A percentile compares a stretch with the other conserved stretches of the same genome.
Evolutionary conservation across 495 filamentous ascomycete species (phyloP).

Genomic region (Cercophora newfieldiana): DNA sequence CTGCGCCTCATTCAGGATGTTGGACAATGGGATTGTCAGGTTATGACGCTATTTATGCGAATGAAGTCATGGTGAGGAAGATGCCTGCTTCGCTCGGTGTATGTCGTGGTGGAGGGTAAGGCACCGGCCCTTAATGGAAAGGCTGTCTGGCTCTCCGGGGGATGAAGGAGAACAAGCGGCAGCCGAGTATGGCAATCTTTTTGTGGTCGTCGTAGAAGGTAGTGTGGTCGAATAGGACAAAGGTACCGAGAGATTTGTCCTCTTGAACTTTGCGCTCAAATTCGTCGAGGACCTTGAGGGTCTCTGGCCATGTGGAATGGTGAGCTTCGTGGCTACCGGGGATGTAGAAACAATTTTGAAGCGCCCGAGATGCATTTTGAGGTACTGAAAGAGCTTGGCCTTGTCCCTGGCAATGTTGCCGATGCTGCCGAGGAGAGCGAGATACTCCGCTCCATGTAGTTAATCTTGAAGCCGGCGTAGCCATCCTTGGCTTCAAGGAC

Average conservation of each 20-base stretch:
- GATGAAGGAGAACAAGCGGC: conserved; percentile 13
- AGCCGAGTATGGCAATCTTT: conserved; percentile 4
- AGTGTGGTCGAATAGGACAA: conserved; percentile 2
- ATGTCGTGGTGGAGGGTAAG: too few relatives aligned
- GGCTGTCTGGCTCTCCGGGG: conserved; percentile 3
- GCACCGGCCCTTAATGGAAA: too few relatives aligned
- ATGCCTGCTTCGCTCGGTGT: too few relatives aligned
- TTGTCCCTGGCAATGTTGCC: conserved; percentile 43
- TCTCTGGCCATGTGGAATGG: conserved; percentile 40
- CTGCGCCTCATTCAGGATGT: too few relatives aligned
- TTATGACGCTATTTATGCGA: too few relatives aligned
- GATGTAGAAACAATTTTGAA: conserved; percentile 53
- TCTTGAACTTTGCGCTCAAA: conserved; percentile 28
- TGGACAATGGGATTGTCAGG: too few relatives aligned
- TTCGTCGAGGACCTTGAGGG: conserved; percentile 20
- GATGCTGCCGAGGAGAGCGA: conserved; percentile 61
- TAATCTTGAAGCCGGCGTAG: conserved; percentile 52
- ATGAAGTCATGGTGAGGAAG: too few relatives aligned
- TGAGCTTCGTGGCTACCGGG: conserved; percentile 62
- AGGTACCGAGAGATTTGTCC: not conserved
- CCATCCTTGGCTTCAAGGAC: conserved; percentile 50
- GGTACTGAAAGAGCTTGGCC: conserved; percentile 43
- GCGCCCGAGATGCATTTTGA: conserved; percentile 44
- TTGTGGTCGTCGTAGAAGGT: not conserved
- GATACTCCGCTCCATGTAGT: conserved; percentile 46